These are phyloP conservation scores for Fusarium illudens DNA, from an alignment of 2,329 filamentous ascomycete genomes.

Conservation along the genomic window DNA sequence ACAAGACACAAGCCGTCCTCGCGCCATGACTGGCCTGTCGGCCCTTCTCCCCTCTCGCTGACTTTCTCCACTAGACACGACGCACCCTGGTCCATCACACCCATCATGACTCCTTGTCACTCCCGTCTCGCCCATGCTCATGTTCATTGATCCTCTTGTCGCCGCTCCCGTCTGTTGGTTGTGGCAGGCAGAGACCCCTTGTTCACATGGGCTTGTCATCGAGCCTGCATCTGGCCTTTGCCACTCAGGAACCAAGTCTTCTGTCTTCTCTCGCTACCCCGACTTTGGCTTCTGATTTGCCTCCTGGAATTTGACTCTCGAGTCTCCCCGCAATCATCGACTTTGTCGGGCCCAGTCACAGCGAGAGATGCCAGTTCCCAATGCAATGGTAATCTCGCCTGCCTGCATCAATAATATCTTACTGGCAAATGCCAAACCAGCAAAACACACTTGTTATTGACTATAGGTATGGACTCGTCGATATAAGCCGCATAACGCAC, in stretches of 20 bases:
- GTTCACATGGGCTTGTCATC: conserved; percentile 13
- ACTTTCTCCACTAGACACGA: conserved; percentile 29
- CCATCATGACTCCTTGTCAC: conserved; percentile 27
- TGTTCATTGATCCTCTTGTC: conserved; percentile 20
- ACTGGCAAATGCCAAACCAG: conserved; percentile 6
- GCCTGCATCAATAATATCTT: conserved; percentile 1
- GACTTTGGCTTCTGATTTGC: conserved; percentile 34
- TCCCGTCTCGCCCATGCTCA: conserved; percentile 17
- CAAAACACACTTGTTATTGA: background rate
- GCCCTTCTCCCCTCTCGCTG: conserved; percentile 33
- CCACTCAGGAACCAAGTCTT: conserved; percentile 34
- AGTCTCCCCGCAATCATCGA: conserved; percentile 20
- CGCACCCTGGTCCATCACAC: conserved; percentile 29
- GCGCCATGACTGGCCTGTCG: conserved; percentile 42
- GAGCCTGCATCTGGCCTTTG: conserved; percentile 14
- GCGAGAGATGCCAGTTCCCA: conserved; percentile 3
- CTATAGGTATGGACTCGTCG: conserved; percentile 11
- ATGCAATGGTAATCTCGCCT: conserved; percentile 20
- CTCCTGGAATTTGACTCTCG: conserved; percentile 5
- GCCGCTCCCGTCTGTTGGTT: conserved; percentile 16
- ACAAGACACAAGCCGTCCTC: conserved; percentile 19
- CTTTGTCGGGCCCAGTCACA: conserved; percentile 28
- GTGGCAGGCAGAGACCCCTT: conserved; percentile 9
- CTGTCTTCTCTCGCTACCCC: background rate
- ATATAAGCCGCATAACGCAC: conserved; percentile 7